phyloP scores from a whole-genome alignment of 2,329 filamentous ascomycete genomes.

The Diaporthe sp. region DNA sequence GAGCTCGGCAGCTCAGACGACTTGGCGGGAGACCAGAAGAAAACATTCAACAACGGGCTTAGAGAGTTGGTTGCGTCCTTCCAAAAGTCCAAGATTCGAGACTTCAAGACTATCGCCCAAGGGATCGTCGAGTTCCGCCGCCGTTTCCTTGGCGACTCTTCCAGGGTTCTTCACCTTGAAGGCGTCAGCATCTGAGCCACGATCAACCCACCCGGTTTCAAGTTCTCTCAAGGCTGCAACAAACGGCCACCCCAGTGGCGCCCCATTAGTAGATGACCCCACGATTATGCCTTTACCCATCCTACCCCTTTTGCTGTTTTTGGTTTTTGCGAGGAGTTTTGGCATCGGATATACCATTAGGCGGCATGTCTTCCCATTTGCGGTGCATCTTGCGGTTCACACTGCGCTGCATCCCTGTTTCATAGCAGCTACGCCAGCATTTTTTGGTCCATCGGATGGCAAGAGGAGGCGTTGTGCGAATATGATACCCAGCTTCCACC shows the following conservation, averaged over 20 bases:
- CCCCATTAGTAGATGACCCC: constrained; percentile 36
- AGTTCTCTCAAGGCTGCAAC: background rate
- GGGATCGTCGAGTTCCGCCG: constrained; percentile 77
- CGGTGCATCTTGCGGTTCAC: background rate
- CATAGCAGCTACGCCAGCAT: constrained; percentile 29
- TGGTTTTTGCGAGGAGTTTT: constrained; percentile 30
- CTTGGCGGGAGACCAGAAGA: constrained; percentile 71
- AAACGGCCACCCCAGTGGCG: constrained; percentile 18
- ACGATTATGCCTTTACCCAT: constrained; percentile 27
- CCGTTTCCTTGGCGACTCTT: constrained; percentile 73
- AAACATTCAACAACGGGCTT: constrained; percentile 74
- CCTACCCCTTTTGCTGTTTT: constrained; percentile 32
- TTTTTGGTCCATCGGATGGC: constrained; percentile 6
- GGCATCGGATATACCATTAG: constrained; percentile 24
- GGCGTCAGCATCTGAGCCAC: constrained; percentile 51
- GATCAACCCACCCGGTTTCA: background rate
- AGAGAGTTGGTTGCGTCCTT: constrained; percentile 72
- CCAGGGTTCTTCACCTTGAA: constrained; percentile 73
- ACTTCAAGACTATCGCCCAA: constrained; percentile 76
- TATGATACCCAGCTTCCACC: constrained; percentile 40
- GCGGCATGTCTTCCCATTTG: constrained; percentile 14
- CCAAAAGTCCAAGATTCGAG: constrained; percentile 70
- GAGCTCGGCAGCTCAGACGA: constrained; percentile 78
- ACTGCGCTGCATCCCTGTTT: background rate
- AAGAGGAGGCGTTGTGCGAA: constrained; percentile 37